Evolutionary conservation across 495 filamentous ascomycete genomes (phyloP).

Genomic region (Podospora didyma): DNA sequence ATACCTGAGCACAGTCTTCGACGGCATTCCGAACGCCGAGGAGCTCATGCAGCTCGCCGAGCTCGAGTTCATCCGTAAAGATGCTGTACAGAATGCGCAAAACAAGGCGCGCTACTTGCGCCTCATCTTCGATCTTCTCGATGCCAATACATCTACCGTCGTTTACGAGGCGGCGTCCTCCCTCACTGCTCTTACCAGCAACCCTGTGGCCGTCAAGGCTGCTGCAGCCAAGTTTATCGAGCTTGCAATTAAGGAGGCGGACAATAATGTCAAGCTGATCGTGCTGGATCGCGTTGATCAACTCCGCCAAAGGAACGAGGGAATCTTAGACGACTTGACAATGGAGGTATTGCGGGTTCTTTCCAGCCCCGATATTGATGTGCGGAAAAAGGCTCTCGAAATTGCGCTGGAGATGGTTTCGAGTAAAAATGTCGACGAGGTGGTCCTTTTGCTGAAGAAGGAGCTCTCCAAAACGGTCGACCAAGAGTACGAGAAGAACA

Average conservation of each 20-base stretch:
- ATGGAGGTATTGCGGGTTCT: slow-evolving; percentile 99
- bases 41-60: slow-evolving; percentile 91
- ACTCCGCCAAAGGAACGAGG: slow-evolving; percentile 85
- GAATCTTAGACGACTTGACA: slow-evolving; percentile 89
- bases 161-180: slow-evolving; percentile 98
- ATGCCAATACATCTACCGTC: slow-evolving; percentile 88
- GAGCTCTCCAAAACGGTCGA: slow-evolving; percentile 97
- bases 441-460: slow-evolving; percentile 93
- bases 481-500: slow-evolving; percentile 98
- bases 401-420: slow-evolving; percentile 97
- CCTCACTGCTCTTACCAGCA: slow-evolving; percentile 89
- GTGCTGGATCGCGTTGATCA: slow-evolving; percentile 93
- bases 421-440: slow-evolving; percentile 98
- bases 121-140: slow-evolving; percentile 93
- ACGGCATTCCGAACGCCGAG: slow-evolving; percentile 89
- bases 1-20: slow-evolving; percentile 87
- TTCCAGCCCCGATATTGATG: slow-evolving; percentile 92
- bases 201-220: slow-evolving; percentile 96
- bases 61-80: slow-evolving; percentile 94
- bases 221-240: slow-evolving; percentile 96
- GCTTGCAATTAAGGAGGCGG: slow-evolving; percentile 90
- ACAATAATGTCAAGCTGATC: slow-evolving; percentile 99
- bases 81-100: slow-evolving; percentile 88
- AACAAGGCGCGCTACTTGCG: slow-evolving; percentile 95
- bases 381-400: slow-evolving; percentile 83